phyloP scores from a whole-genome alignment of 2,329 filamentous ascomycete species.

The Davidsoniella neocaledoniae region DNA sequence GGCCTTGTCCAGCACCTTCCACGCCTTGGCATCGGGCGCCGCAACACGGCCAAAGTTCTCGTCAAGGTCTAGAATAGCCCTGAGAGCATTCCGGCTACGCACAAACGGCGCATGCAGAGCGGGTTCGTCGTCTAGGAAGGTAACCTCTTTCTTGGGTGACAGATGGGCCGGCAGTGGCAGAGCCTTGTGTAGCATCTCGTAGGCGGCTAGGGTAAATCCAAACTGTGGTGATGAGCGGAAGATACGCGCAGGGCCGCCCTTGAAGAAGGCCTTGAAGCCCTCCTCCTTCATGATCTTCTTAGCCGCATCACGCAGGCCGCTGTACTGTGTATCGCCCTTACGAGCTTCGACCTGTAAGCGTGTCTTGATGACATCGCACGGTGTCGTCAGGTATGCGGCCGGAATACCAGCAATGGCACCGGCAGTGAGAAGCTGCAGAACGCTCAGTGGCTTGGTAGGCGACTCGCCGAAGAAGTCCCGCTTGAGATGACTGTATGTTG shows the following conservation, averaged over 20 bases:
- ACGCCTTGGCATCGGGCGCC: conserved; percentile 35
- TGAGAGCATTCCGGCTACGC: conserved; percentile 73
- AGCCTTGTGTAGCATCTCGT: conserved; percentile 78
- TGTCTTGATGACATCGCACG: conserved; percentile 98
- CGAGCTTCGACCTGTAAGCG: conserved; percentile 92
- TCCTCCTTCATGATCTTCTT: conserved; percentile 74
- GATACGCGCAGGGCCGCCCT: conserved; percentile 90
- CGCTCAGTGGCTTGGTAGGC: conserved; percentile 68
- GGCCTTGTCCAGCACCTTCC: conserved; percentile 31
- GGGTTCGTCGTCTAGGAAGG: conserved; percentile 39
- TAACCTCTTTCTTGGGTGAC: conserved; percentile 31
- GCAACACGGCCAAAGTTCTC: conserved; percentile 73
- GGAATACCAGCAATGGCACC: conserved; percentile 92
- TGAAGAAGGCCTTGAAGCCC: conserved; percentile 94
- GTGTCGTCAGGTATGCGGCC: conserved; percentile 85
- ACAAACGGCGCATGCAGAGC: conserved; percentile 38
- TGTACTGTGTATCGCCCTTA: conserved; percentile 85
- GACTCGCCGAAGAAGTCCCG: conserved; percentile 85
- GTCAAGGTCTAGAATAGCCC: conserved; percentile 88
- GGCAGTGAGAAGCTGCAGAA: conserved; percentile 79
- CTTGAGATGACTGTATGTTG: conserved; percentile 89
- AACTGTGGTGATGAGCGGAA: conserved; percentile 92
- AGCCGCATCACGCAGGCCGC: conserved; percentile 70
- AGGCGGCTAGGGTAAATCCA: conserved; percentile 89
- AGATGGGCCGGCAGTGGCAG: conserved; percentile 35